phyloP scores from a whole-genome alignment of 257 asterid genomes.

The Verbena officinalis region DNA sequence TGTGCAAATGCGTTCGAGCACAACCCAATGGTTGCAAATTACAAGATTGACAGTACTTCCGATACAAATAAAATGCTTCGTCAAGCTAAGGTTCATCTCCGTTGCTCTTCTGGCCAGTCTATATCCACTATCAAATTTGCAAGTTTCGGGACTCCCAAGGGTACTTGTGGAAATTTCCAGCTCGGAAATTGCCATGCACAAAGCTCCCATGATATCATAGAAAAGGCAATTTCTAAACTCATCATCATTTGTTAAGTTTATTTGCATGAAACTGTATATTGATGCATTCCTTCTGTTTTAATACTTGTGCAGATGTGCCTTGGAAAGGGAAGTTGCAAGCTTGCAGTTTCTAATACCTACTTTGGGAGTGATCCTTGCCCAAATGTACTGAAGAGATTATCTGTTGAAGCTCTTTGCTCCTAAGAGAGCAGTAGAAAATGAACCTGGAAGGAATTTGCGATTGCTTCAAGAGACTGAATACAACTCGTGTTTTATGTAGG shows the following conservation, averaged over 20 bases:
- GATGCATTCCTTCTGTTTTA: too few relatives aligned
- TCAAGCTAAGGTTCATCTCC: conserved; percentile 75
- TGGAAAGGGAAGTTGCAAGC: conserved; percentile 69
- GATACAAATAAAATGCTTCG: conserved; percentile 80
- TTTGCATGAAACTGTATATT: too few relatives aligned
- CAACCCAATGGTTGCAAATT: conserved; percentile 78
- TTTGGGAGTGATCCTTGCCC: conserved; percentile 92
- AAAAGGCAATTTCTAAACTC: conserved; percentile 59
- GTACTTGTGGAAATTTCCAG: conserved; percentile 88
- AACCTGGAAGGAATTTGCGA: too few relatives aligned
- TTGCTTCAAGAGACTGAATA: neutral
- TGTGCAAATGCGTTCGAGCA: conserved; percentile 85
- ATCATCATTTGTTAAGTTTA: too few relatives aligned
- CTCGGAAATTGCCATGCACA: conserved; percentile 92
- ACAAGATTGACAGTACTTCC: too few relatives aligned
- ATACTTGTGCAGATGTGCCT: conserved; percentile 76
- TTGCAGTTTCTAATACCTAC: conserved; percentile 68
- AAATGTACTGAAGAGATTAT: conserved; percentile 65
- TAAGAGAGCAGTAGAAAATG: too few relatives aligned
- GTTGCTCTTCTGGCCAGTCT: conserved; percentile 60
- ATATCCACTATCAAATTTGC: conserved; percentile 90
- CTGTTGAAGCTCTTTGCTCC: conserved; percentile 88
- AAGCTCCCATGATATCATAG: conserved; percentile 51
- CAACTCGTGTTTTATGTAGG: neutral
- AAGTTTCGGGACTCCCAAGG: conserved; percentile 92